These are phyloP conservation scores for Bipolaris oryzae DNA, from an alignment of 2,329 filamentous ascomycete species.

Conservation along the genomic window DNA sequence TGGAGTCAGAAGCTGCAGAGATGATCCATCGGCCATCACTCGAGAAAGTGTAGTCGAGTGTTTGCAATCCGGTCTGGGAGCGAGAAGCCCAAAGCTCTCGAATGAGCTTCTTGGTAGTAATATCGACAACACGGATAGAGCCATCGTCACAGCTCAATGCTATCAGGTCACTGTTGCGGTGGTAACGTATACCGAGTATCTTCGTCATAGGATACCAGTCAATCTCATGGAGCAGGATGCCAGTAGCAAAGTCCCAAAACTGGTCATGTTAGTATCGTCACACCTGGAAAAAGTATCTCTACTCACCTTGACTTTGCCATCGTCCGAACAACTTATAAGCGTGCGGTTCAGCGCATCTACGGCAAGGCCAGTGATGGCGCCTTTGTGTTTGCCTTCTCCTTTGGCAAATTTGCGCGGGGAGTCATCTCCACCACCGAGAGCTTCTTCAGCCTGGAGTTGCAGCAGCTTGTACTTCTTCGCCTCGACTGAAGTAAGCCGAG, in stretches of 20 bases:
- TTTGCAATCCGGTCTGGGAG: conserved; percentile 48
- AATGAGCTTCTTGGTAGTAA: conserved; percentile 87
- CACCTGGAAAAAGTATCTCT: background rate
- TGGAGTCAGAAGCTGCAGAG: conserved; percentile 78
- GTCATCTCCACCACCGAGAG: conserved; percentile 15
- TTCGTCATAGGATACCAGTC: conserved; percentile 80
- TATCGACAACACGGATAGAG: conserved; percentile 85
- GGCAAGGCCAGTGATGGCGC: conserved; percentile 81
- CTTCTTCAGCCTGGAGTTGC: conserved; percentile 63
- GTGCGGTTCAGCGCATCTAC: conserved; percentile 88
- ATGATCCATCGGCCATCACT: conserved; percentile 93
- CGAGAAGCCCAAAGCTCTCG: conserved; percentile 81
- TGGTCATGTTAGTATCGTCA: conserved; percentile 34
- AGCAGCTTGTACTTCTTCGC: conserved; percentile 74
- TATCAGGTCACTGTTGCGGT: conserved; percentile 80
- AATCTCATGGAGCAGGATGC: conserved; percentile 77
- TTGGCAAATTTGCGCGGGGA: conserved; percentile 50
- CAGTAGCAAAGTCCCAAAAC: conserved; percentile 95
- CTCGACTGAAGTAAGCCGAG: conserved; percentile 76
- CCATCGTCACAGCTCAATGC: conserved; percentile 89
- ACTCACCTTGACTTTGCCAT: conserved; percentile 81
- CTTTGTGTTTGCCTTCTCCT: conserved; percentile 74
- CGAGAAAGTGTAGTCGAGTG: conserved; percentile 69
- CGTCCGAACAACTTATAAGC: conserved; percentile 83
- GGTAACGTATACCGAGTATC: conserved; percentile 79